Percentiles rank a stretch among this genome's conserved stretches.
Conservation (phyloP, 192 early-diverging fungal species). For the Dissophora ornata region DNA sequence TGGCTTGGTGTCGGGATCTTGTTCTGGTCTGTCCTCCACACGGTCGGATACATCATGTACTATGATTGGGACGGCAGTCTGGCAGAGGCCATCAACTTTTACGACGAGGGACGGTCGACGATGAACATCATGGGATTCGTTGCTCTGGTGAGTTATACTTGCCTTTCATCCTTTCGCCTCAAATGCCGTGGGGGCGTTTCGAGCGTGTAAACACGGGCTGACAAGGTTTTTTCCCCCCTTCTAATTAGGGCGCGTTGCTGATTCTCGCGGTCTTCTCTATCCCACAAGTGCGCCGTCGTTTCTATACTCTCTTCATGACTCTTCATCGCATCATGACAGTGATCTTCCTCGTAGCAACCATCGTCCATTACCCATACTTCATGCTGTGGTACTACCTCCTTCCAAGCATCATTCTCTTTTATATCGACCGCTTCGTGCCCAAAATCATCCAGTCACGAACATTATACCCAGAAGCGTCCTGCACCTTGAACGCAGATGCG, state of each 20-base stretch:
- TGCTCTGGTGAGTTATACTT: constrained; percentile 25
- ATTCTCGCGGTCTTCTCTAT: constrained; percentile 37
- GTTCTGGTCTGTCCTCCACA: constrained; percentile 43
- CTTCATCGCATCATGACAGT: constrained; percentile 44
- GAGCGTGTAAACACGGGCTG: too few species aligned
- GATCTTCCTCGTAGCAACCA: constrained; percentile 36
- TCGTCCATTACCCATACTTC: constrained; percentile 46
- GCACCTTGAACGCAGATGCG: constrained; percentile 38
- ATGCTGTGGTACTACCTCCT: constrained; percentile 50
- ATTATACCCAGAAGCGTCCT: constrained; percentile 18
- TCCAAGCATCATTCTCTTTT: constrained; percentile 36
- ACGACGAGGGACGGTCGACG: constrained; percentile 32
- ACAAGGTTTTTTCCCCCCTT: too few species aligned
- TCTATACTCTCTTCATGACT: constrained; percentile 31
- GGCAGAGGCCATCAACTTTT: constrained; percentile 29
- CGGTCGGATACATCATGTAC: constrained; percentile 41
- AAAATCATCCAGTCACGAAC: constrained; percentile 38
- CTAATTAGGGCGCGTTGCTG: constrained; percentile 24
- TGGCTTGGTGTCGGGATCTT: constrained; percentile 47
- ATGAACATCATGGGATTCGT: constrained; percentile 46
- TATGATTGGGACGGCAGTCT: constrained; percentile 5
- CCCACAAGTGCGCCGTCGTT: constrained; percentile 36
- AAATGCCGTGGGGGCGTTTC: too few species aligned
- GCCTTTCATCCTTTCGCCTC: not conserved
- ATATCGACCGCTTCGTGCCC: constrained; percentile 43